phyloP scores from a whole-genome alignment of 345 rosid species.

The Lepidium didymum region DNA sequence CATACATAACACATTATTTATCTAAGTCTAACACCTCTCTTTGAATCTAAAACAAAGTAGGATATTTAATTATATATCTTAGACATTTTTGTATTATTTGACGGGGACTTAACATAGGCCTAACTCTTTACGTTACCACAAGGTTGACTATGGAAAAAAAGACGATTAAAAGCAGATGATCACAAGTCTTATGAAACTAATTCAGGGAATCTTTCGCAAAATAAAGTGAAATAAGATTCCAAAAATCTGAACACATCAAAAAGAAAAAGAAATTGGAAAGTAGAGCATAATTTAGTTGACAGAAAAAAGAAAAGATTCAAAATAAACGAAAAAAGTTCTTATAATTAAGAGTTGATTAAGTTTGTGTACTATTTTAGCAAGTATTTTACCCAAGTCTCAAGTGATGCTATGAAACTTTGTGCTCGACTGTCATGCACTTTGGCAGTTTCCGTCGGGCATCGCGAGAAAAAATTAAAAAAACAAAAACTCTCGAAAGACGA shows the following conservation, averaged over 20 bases:
- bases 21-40: neutral
- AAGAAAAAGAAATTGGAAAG: neutral
- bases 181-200: slow-evolving; percentile 2
- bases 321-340: neutral
- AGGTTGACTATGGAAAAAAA: neutral
- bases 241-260: neutral
- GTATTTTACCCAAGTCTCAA: neutral
- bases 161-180: neutral
- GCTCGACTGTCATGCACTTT: slow-evolving; percentile 47
- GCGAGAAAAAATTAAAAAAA: neutral
- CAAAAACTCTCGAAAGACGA: slow-evolving; percentile 9
- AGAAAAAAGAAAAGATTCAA: neutral
- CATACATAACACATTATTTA: neutral
- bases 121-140: slow-evolving; percentile 11
- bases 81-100: neutral
- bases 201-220: neutral
- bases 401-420: slow-evolving; percentile 8
- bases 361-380: neutral
- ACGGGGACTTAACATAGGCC: neutral
- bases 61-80: neutral
- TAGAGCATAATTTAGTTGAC: neutral
- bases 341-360: slow-evolving; percentile 2
- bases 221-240: neutral
- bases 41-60: neutral
- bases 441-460: slow-evolving; percentile 31